Base-by-base conservation (phyloP, 2,329 filamentous ascomycete genomes). In the Epichloe sylvatica region DNA sequence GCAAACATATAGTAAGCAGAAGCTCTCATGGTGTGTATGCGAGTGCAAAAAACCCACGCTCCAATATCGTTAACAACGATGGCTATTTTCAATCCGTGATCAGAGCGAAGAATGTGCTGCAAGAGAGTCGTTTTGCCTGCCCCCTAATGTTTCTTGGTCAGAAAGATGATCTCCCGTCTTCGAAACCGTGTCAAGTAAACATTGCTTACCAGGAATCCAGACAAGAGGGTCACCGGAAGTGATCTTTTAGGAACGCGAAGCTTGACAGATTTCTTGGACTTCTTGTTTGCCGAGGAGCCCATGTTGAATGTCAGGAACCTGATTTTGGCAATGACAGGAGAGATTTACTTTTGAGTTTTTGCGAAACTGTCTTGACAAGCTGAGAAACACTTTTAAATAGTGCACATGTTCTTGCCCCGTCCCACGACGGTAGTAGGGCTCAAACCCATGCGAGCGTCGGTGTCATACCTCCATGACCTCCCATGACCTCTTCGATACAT, bases 31-130 rank as follows among this genome's bases (percentile, higher is more conserved):
- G 36, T 2, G 1, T 4, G 0, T 2, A 3, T 8, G 4, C 17
- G 0, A 8, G 9, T 44, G 15, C 11, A 34, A 15, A 15, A 8
- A 1, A 64, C 71, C 55, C 46, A 76, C 73, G 73, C 71, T 53
- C 77, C 77, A 65, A 86, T 84, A 52, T 86, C 83, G 55, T 87
- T 86, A 37, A 87, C 82, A 21, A 86, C 82, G 13, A 86, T 77
- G 0, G 81, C 83, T 51, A 87, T 84, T 1, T 75, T 73, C 8
- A 86, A 69, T 1, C 81, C 80, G 62, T 86, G 83, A 4, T 83
- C 72, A 1, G 77, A 80, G 36, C 75, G 75, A 5, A 86, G 73
- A 46, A 86, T 83, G 52, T 85, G 77, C 52, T 84, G 76, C 0
- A 86, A 70, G 0, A 86, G 70, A 0, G 83, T 86, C 0, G 83